Evolutionary conservation across 352 stramenopile species (phyloP), one percentile per base, ranked within the genome.

Genomic region (Peronospora farinosa): DNA sequence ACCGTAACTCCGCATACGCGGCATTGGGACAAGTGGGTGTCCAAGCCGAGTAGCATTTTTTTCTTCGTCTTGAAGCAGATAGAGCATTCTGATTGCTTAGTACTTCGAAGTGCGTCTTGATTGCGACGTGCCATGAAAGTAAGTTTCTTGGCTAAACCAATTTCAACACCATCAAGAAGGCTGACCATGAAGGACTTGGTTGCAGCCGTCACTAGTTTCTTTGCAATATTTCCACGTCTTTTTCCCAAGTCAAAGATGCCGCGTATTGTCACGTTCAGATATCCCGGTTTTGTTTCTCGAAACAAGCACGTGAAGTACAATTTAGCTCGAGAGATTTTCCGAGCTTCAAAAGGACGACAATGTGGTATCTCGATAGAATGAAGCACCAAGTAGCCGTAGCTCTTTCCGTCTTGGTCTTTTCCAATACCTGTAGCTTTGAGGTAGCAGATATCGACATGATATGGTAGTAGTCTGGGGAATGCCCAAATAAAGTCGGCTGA

Each of bases 401-500:
- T 47, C 12, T 63, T 32, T 1, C 66, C 63, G 1, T 60, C 25
- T 8, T 46, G 43, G 42, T 78, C 69, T 3, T 32, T 51, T 11
- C 56, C 44, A 13, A 78, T 66, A 19, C 73, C 73, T 6, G 53
- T 68, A 13, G 65, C 70, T 46, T 73, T 69, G 36, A 78, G 47
- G 25, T 68, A 67, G 47, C 70, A 69, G 15, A 65, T 57, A 40
- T 81, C 70, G 11, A 69, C 58, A 25, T 66, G 58, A n/a, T 67
- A 36, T 8, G 65, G 17, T n/a, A 50, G n/a, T 19, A 46, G 7
- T 33, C 55, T 61, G 0, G 46, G 53, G 4, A 77, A 31, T 13
- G 62, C 46, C 67, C 70, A 84, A 45, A 78, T 81, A 25, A 81
- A 56, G 37, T 72, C 68, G 0, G 73, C 45, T 13, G 67, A 70